Evolutionary conservation across 257 asterid genomes (phyloP).

Genomic region (Scutellaria barbata): DNA sequence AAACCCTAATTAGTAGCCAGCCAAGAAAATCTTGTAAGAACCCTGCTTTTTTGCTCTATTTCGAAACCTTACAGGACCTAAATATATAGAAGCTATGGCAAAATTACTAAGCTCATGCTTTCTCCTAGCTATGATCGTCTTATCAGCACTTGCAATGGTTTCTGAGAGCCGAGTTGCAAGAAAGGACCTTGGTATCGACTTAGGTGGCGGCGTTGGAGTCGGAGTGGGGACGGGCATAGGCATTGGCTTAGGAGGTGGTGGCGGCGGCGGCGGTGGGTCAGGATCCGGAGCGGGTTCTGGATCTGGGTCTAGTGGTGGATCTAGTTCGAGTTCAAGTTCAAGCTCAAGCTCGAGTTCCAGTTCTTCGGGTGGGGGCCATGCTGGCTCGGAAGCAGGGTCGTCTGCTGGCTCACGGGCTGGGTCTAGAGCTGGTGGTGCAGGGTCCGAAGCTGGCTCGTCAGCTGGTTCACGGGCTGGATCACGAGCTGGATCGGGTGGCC

Average conservation of each 20-base stretch:
- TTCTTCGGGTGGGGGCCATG: conserved; percentile 32
- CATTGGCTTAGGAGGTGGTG: conserved; percentile 56
- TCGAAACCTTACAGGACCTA: not conserved
- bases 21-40: conserved; percentile 28
- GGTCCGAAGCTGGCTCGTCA: conserved; percentile 30
- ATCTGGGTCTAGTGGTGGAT: conserved; percentile 42
- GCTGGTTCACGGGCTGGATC: conserved; percentile 36
- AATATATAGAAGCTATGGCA: conserved; percentile 38
- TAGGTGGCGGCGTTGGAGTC: conserved; percentile 54
- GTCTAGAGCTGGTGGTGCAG: conserved; percentile 42
- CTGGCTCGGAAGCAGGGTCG: conserved; percentile 48
- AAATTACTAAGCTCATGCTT: conserved; percentile 33
- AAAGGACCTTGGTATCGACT: conserved; percentile 58
- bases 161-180: conserved; percentile 58
- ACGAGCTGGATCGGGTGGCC: conserved; percentile 36
- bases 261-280: conserved; percentile 50
- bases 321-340: conserved; percentile 47
- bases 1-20: conserved; percentile 29
- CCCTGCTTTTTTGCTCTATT: not conserved
- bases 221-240: conserved; percentile 57
- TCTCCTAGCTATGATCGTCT: conserved; percentile 37
- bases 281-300: conserved; percentile 69
- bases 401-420: conserved; percentile 47
- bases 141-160: conserved; percentile 46
- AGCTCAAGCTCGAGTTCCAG: conserved; percentile 44